A percentile compares a stretch with the other conserved stretches of the same genome.
These are phyloP conservation scores for Stephanodiscus minutulus DNA, from an alignment of 108 stramenopile genomes.

Conservation along the genomic window DNA sequence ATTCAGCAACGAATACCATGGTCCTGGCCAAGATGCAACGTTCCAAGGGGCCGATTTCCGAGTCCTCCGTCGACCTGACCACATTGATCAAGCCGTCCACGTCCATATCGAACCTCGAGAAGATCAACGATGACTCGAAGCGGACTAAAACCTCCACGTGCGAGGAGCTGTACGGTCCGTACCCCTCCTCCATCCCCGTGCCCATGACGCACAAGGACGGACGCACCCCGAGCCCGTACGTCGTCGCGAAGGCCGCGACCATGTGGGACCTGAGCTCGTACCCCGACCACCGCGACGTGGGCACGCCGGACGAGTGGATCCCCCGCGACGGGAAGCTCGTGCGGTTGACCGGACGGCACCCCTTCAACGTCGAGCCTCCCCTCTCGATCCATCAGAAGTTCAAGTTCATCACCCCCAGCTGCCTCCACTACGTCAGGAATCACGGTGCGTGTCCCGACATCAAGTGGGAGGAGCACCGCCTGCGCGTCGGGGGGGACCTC, in stretches of 20 bases:
- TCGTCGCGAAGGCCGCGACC: slow-evolving; percentile 54
- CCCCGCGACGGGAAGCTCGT: slow-evolving; percentile 89
- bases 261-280: slow-evolving; percentile 55
- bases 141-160: slow-evolving; percentile 17
- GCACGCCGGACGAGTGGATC: slow-evolving; percentile 90
- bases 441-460: slow-evolving; percentile 89
- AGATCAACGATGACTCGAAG: slow-evolving; percentile 1
- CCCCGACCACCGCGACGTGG: slow-evolving; percentile 81
- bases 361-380: slow-evolving; percentile 98
- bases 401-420: slow-evolving; percentile 84
- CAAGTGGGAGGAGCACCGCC: slow-evolving; percentile 79
- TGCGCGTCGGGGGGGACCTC: slow-evolving; percentile 70
- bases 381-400: slow-evolving; percentile 65
- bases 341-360: slow-evolving; percentile 95
- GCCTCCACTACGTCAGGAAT: slow-evolving; percentile 84
- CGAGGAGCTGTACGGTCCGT: slow-evolving; percentile 73
- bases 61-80: slow-evolving; percentile 42
- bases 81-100: slow-evolving; percentile 48
- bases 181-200: slow-evolving; percentile 78
- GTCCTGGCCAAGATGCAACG: slow-evolving; percentile 23
- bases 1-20: too few relatives aligned
- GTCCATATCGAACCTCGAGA: slow-evolving; percentile 23
- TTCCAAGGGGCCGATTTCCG: neutral
- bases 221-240: slow-evolving; percentile 52
- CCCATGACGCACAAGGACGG: slow-evolving; percentile 74